Percentiles rank a stretch among this genome's conserved stretches.
Evolutionary conservation across 2,329 filamentous ascomycete genomes (phyloP).

Genomic region (Colletotrichum abscissum): DNA sequence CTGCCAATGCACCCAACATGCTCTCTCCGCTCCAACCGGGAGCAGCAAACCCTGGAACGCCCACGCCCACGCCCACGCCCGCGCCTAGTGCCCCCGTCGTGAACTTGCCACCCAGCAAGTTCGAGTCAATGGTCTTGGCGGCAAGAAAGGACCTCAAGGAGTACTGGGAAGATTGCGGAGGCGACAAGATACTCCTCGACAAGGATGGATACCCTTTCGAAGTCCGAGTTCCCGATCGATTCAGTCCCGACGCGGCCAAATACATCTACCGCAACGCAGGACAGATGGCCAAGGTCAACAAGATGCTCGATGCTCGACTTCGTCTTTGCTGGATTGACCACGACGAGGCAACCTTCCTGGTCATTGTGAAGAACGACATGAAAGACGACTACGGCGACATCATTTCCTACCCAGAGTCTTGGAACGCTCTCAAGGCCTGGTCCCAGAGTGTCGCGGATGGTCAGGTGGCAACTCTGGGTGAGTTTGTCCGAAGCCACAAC

Average conservation of each 20-base stretch:
- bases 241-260: background rate
- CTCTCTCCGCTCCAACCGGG: too few relatives aligned
- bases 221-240: background rate
- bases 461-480: background rate
- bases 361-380: background rate
- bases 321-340: background rate
- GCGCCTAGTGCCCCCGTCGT: too few relatives aligned
- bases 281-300: background rate
- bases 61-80: too few relatives aligned
- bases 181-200: background rate
- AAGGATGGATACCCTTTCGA: background rate
- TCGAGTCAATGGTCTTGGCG: background rate
- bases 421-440: background rate
- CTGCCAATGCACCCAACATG: too few relatives aligned
- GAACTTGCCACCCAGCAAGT: too few relatives aligned
- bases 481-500: background rate
- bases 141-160: background rate
- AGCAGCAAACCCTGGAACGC: too few relatives aligned
- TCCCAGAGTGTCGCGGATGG: background rate
- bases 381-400: background rate
- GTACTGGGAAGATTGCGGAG: background rate
- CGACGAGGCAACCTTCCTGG: background rate
- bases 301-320: background rate
- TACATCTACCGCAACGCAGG: background rate
- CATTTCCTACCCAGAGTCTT: background rate